Evolutionary conservation across 164 flowering plant genomes (phyloP).

Genomic region (Dillenia turbinata): DNA sequence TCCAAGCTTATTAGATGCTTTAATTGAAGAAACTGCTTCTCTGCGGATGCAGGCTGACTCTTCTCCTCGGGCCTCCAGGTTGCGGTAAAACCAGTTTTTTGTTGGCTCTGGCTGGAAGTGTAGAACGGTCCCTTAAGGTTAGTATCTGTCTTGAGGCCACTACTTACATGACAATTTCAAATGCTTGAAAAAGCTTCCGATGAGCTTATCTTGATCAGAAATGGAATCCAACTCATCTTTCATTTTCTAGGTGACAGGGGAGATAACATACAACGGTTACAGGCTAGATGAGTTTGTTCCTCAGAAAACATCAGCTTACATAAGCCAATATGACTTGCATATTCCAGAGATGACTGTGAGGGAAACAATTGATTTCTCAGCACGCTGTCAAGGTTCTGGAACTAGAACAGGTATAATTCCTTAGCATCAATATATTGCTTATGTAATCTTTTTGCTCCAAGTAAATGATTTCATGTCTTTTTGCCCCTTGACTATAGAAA

Average conservation of each 20-base stretch:
- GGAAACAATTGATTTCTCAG: constrained; percentile 64
- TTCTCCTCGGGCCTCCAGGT: constrained; percentile 28
- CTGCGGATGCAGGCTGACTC: constrained; percentile 14
- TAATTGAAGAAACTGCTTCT: neutral
- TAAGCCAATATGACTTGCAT: constrained; percentile 61
- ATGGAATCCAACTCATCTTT: neutral
- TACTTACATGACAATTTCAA: no score
- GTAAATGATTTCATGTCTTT: neutral
- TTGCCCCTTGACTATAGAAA: constrained; percentile 24
- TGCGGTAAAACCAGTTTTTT: constrained; percentile 25
- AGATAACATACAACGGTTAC: constrained; percentile 52
- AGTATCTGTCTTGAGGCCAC: neutral
- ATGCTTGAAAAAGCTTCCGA: neutral
- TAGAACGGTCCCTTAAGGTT: constrained; percentile 20
- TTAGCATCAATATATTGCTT: neutral
- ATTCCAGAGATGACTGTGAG: constrained; percentile 61
- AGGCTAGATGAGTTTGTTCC: constrained; percentile 55
- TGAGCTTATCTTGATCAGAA: neutral
- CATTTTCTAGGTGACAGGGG: constrained; percentile 35
- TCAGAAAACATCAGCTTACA: constrained; percentile 61
- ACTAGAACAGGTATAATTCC: constrained; percentile 32
- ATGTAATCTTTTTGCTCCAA: neutral
- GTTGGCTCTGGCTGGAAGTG: constrained; percentile 20
- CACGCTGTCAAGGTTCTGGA: constrained; percentile 58
- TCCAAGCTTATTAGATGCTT: no score